phyloP scores from a whole-genome alignment of 805 yeast genomes.

The Saturnispora serradocipensis region DNA sequence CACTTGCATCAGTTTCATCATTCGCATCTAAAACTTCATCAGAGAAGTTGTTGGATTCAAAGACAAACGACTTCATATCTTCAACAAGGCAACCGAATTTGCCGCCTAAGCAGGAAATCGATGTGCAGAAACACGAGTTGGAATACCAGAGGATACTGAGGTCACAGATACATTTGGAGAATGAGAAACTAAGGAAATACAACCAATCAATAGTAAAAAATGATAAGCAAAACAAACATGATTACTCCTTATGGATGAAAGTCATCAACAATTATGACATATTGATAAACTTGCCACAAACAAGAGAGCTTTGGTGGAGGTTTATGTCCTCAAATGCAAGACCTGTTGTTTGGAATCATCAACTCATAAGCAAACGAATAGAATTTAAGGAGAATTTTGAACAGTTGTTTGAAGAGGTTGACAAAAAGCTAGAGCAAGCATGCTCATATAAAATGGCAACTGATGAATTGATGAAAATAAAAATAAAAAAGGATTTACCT shows the following conservation, averaged over 20 bases:
- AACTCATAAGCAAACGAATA: slow-evolving; percentile 31
- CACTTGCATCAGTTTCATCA: slow-evolving; percentile 8
- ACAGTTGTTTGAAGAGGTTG: slow-evolving; percentile 15
- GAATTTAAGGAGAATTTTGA: slow-evolving; percentile 10
- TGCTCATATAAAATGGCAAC: slow-evolving; percentile 22
- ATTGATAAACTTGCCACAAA: slow-evolving; percentile 29
- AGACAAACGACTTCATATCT: slow-evolving; percentile 24
- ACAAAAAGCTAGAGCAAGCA: slow-evolving; percentile 20
- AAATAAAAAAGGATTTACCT: slow-evolving; percentile 13
- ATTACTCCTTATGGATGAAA: slow-evolving; percentile 33
- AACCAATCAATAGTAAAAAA: slow-evolving; percentile 26
- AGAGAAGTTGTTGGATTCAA: slow-evolving; percentile 1
- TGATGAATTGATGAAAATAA: slow-evolving; percentile 13
- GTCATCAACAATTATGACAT: slow-evolving; percentile 30
- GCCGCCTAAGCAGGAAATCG: slow-evolving; percentile 54
- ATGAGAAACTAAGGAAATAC: slow-evolving; percentile 25
- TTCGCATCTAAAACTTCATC: slow-evolving; percentile 3
- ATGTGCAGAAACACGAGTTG: slow-evolving; percentile 43
- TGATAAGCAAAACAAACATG: slow-evolving; percentile 30
- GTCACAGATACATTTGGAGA: slow-evolving; percentile 33
- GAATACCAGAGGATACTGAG: slow-evolving; percentile 41
- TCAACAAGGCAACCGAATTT: slow-evolving; percentile 54
- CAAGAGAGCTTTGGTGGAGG: slow-evolving; percentile 54
- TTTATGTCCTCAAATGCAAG: slow-evolving; percentile 41
- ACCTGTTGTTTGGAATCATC: slow-evolving; percentile 41